phyloP scores from a whole-genome alignment of 1,284 basidiomycete genomes.

The Boletus mariae region DNA sequence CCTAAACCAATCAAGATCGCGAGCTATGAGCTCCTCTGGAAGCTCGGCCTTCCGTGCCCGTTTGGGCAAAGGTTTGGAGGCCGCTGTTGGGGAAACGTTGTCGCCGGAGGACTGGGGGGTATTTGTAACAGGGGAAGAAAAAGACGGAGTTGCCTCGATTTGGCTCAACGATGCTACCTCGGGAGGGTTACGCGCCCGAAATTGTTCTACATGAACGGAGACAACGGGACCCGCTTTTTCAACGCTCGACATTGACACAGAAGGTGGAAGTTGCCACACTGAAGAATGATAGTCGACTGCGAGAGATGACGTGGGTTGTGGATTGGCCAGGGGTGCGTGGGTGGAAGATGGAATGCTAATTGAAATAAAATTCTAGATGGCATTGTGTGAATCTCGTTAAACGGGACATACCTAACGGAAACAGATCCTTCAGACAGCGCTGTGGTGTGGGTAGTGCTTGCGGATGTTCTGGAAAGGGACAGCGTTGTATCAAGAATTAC shows the following conservation, averaged over 20 bases:
- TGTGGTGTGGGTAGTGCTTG: neutral
- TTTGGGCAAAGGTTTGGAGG: conserved; percentile 27
- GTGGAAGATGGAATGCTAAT: conserved; percentile 5
- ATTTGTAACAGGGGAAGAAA: neutral
- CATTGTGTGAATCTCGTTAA: conserved; percentile 6
- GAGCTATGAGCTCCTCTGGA: conserved; percentile 26
- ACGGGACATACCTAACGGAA: conserved; percentile 13
- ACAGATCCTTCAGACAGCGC: neutral
- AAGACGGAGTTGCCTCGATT: neutral
- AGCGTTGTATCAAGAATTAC: conserved; percentile 11
- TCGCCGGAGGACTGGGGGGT: neutral
- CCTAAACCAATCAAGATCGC: conserved; percentile 33
- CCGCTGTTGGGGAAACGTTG: conserved; percentile 1
- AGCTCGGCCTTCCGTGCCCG: conserved; percentile 23
- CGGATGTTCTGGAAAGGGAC: neutral
- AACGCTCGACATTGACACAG: neutral
- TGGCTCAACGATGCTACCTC: conserved; percentile 1
- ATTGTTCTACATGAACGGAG: neutral
- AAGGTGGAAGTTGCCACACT: neutral
- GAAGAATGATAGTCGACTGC: neutral
- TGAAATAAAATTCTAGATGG: neutral
- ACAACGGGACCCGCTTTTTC: neutral
- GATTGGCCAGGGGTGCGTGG: neutral
- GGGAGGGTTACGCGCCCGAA: neutral
- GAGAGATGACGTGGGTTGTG: neutral